Evolutionary conservation across 805 yeast species (phyloP).

Genomic region (Metschnikowia gelsemii): DNA sequence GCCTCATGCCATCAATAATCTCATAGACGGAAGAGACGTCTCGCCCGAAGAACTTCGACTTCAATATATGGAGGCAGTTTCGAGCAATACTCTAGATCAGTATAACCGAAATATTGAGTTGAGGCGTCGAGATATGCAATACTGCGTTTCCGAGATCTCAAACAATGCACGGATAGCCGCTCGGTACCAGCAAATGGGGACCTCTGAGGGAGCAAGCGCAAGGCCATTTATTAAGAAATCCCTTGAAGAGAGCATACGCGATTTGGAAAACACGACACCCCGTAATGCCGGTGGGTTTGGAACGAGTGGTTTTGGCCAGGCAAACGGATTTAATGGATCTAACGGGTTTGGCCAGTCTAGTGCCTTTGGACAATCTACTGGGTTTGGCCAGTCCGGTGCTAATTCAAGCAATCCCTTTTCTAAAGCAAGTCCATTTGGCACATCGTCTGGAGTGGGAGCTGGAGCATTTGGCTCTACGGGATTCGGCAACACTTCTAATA

Average conservation of each 20-base stretch:
- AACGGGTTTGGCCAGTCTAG: too few relatives aligned
- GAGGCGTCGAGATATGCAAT: conserved; percentile 19
- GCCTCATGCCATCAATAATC: conserved; percentile 46
- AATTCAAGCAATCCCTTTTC: too few relatives aligned
- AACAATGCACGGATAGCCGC: conserved; percentile 51
- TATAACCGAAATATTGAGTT: conserved; percentile 42
- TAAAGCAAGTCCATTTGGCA: conserved; percentile 7
- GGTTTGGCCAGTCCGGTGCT: conserved; percentile 16
- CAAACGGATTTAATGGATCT: conserved; percentile 7
- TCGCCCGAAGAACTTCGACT: conserved; percentile 55
- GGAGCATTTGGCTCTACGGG: conserved; percentile 8
- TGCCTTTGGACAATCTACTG: not conserved
- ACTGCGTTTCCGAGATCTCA: conserved; percentile 31
- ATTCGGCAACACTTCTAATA: conserved; percentile 1
- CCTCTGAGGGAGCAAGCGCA: conserved; percentile 4
- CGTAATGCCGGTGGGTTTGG: conserved; percentile 14
- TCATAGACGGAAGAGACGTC: conserved; percentile 52
- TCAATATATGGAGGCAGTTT: conserved; percentile 44
- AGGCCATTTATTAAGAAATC: conserved; percentile 32
- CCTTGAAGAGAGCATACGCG: conserved; percentile 30
- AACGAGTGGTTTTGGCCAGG: conserved; percentile 9
- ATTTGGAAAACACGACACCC: conserved; percentile 8
- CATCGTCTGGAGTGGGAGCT: conserved; percentile 5
- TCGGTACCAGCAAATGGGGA: conserved; percentile 47
- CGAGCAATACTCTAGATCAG: conserved; percentile 33